Evolutionary conservation across 2,329 filamentous ascomycete genomes (phyloP).

Genomic region (Endocalyx cinctus): DNA sequence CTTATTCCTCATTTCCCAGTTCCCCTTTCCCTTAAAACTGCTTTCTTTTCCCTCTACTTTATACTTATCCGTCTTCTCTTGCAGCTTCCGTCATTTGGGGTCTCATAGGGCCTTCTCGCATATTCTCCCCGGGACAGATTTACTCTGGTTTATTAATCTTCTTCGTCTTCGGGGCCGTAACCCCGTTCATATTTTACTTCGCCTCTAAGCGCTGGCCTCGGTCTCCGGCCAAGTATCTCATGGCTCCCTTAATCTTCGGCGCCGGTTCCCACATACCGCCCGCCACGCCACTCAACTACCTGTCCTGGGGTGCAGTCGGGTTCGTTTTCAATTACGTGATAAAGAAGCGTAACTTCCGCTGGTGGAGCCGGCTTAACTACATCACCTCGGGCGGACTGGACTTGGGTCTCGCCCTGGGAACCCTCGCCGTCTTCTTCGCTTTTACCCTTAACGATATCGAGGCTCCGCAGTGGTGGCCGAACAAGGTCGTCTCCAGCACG

Average conservation of each 20-base stretch:
- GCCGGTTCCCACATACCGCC: slow-evolving; percentile 55
- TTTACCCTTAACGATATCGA: slow-evolving; percentile 59
- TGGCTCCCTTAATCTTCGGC: slow-evolving; percentile 60
- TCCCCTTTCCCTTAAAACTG: too few species aligned
- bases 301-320: slow-evolving; percentile 69
- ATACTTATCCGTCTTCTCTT: not conserved
- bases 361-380: slow-evolving; percentile 74
- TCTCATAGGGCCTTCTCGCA: slow-evolving; percentile 57
- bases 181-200: slow-evolving; percentile 49
- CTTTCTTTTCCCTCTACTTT: not conserved
- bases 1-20: too few species aligned
- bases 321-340: slow-evolving; percentile 67
- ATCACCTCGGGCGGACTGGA: slow-evolving; percentile 66
- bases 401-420: slow-evolving; percentile 61
- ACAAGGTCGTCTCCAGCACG: slow-evolving; percentile 52
- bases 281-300: slow-evolving; percentile 69
- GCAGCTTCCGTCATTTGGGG: slow-evolving; percentile 64
- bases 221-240: slow-evolving; percentile 47
- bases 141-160: slow-evolving; percentile 58
- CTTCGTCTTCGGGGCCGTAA: slow-evolving; percentile 51
- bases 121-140: slow-evolving; percentile 59
- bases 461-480: slow-evolving; percentile 68
- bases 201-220: slow-evolving; percentile 45
- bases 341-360: slow-evolving; percentile 57
- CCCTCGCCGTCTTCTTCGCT: slow-evolving; percentile 66